These are phyloP conservation scores for Lachnellula suecica DNA, from an alignment of 2,329 filamentous ascomycete species.

Conservation along the genomic window DNA sequence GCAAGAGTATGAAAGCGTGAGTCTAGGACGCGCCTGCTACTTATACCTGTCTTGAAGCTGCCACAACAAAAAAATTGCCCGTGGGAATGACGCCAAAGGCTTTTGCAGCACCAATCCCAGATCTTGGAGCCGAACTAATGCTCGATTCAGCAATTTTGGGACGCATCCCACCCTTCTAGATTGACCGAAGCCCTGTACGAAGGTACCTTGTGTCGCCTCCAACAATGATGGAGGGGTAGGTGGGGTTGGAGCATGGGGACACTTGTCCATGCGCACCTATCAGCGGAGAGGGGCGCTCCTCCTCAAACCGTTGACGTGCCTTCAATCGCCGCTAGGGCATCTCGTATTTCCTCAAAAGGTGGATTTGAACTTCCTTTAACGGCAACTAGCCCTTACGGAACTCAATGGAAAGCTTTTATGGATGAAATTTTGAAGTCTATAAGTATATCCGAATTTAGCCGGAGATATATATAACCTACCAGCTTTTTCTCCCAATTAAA, in stretches of 20 bases:
- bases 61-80: not conserved
- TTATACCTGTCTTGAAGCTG: conserved; percentile 12
- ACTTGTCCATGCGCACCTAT: conserved; percentile 17
- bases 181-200: conserved; percentile 2
- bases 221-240: conserved; percentile 13
- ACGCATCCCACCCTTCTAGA: conserved; percentile 8
- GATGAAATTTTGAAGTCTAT: no score
- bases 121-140: conserved; percentile 1
- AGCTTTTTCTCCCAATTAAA: no score
- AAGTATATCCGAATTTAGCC: no score
- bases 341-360: no score
- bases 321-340: no score
- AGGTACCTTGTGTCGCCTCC: no score
- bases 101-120: conserved; percentile 2
- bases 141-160: not conserved
- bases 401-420: no score
- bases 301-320: not conserved
- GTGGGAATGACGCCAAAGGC: conserved; percentile 6
- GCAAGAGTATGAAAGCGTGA: conserved; percentile 8
- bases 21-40: conserved; percentile 8
- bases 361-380: no score
- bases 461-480: no score
- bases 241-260: conserved; percentile 3
- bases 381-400: no score
- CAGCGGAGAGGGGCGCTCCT: not conserved